These are phyloP conservation scores for Cryptococcus floricola DNA, from an alignment of 1,284 basidiomycete genomes.

Conservation along the genomic window DNA sequence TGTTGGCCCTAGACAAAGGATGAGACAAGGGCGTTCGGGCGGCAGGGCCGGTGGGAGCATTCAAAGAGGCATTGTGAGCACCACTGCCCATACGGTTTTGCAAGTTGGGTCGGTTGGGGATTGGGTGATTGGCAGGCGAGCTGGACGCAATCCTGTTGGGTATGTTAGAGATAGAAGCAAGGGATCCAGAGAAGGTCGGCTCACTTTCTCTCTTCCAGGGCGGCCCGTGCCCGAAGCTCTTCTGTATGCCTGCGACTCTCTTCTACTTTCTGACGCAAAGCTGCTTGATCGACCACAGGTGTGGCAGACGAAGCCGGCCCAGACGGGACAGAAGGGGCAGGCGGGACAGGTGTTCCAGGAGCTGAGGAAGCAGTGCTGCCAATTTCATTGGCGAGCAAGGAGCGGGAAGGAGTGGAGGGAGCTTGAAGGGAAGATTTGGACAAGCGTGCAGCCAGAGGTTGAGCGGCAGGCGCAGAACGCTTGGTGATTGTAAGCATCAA, in stretches of 20 bases:
- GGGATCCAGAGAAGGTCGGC: not conserved
- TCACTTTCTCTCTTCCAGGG: conserved; percentile 12
- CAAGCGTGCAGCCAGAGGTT: not conserved
- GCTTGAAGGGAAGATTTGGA: too few relatives aligned
- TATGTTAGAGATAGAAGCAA: not conserved
- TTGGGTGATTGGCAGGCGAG: not conserved
- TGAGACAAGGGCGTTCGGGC: conserved; percentile 1
- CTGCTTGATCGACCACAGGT: conserved; percentile 16
- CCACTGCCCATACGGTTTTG: not conserved
- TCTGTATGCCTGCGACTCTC: conserved; percentile 10
- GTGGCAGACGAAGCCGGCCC: conserved; percentile 3
- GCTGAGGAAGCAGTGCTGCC: not conserved
- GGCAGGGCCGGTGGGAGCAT: not conserved
- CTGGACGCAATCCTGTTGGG: too few relatives aligned
- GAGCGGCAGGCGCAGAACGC: not conserved
- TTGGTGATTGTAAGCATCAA: conserved; percentile 3
- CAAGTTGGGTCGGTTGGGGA: not conserved
- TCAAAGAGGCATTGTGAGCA: not conserved
- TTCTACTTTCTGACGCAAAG: conserved; percentile 30
- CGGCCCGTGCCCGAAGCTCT: not conserved
- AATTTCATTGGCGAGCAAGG: conserved; percentile 1
- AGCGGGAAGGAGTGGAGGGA: conserved; percentile 13
- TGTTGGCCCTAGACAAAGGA: conserved; percentile 2
- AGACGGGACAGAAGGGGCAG: conserved; percentile 3
- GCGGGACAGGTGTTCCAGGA: conserved; percentile 13